phyloP scores from a whole-genome alignment of 352 stramenopile genomes.

The Globisporangium cystogenes region DNA sequence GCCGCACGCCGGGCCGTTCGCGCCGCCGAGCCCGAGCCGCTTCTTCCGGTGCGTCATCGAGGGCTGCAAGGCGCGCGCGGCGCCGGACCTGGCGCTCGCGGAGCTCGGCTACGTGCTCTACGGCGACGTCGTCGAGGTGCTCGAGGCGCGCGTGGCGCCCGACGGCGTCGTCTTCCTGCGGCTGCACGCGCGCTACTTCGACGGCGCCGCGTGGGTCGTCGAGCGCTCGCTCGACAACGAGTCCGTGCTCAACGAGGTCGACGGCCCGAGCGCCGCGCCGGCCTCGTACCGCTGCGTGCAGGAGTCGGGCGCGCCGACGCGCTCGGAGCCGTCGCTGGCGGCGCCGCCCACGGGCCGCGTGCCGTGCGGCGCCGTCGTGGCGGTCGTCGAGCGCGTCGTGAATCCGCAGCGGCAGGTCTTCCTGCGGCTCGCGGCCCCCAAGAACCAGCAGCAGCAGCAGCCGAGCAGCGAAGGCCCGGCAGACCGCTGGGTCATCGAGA shows the following conservation, averaged over 20 bases:
- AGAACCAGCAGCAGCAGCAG: background rate
- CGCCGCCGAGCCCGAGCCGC: conserved; percentile 5
- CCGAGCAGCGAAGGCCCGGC: no score
- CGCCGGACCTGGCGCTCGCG: conserved; percentile 41
- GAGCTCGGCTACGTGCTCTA: conserved; percentile 77
- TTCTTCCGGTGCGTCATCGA: conserved; percentile 72
- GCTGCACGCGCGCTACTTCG: conserved; percentile 65
- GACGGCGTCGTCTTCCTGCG: conserved; percentile 63
- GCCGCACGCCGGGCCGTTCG: conserved; percentile 40
- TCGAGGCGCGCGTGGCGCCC: conserved; percentile 29
- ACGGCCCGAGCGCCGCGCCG: conserved; percentile 27
- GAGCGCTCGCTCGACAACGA: conserved; percentile 76
- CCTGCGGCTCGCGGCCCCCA: conserved; percentile 18
- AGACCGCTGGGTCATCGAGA: conserved; percentile 67
- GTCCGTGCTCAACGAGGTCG: conserved; percentile 59
- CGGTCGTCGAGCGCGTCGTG: conserved; percentile 43
- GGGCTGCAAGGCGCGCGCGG: conserved; percentile 59
- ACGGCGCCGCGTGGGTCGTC: conserved; percentile 59
- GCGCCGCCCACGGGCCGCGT: conserved; percentile 52
- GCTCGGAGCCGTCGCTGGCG: conserved; percentile 49
- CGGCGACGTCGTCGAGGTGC: conserved; percentile 68
- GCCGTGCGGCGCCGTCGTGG: conserved; percentile 46
- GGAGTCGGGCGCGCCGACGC: conserved; percentile 51
- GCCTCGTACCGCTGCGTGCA: conserved; percentile 66
- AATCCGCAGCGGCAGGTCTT: conserved; percentile 68